Percentiles rank a stretch among this genome's conserved stretches.
phyloP scores from a whole-genome alignment of 140 eudicot species.

The Stevia rebaudiana region DNA sequence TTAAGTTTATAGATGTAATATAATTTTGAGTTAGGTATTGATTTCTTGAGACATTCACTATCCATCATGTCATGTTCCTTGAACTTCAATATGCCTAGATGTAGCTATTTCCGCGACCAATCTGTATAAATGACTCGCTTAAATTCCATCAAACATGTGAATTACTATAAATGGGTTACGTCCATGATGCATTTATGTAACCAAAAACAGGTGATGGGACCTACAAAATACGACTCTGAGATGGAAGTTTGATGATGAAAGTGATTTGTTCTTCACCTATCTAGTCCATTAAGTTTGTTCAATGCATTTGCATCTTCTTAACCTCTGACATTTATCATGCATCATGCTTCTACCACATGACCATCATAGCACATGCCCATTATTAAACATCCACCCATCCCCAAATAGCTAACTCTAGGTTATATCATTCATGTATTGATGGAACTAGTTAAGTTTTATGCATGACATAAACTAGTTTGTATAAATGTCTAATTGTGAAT shows the following conservation, averaged over 20 bases:
- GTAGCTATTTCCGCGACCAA: constrained; percentile 6
- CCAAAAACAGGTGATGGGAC: constrained; percentile 19
- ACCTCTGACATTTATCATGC: constrained; percentile 27
- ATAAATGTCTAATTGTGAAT: too few relatives aligned
- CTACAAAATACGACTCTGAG: constrained; percentile 15
- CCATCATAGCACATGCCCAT: constrained; percentile 25
- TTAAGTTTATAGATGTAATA: too few relatives aligned
- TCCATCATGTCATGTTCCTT: constrained; percentile 8
- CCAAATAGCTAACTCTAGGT: not conserved
- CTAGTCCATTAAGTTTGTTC: constrained; percentile 21
- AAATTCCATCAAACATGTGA: constrained; percentile 2
- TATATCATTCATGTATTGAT: constrained; percentile 11
- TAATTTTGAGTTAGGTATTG: not conserved
- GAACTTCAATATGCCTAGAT: not conserved
- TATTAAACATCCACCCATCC: constrained; percentile 21
- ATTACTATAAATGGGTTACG: not conserved
- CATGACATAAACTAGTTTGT: not conserved
- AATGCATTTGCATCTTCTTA: constrained; percentile 28
- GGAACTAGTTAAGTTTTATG: constrained; percentile 1
- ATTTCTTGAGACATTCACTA: not conserved
- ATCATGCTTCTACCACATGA: constrained; percentile 24
- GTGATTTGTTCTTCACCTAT: constrained; percentile 11
- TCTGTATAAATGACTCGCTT: not conserved
- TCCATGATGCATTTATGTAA: constrained; percentile 18
- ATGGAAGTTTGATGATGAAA: not conserved